These are phyloP conservation scores for Royoungia palumana DNA, from an alignment of 768 basidiomycete genomes.

Conservation along the genomic window DNA sequence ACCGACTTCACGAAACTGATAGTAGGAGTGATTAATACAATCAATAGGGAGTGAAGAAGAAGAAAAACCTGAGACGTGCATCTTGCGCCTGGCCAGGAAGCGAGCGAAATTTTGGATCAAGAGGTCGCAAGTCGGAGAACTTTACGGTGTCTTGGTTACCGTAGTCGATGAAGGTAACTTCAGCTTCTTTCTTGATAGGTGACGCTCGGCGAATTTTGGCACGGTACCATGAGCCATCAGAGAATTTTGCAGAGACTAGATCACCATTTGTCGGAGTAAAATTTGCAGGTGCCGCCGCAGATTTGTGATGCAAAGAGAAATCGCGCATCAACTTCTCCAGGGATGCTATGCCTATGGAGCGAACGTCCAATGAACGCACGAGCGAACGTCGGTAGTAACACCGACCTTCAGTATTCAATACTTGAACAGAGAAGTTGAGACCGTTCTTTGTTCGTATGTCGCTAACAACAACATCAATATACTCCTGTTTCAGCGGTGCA, in stretches of 20 bases:
- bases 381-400: not conserved
- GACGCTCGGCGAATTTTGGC: conserved; percentile 87
- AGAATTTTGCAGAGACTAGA: conserved; percentile 92
- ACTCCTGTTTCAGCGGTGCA: conserved; percentile 73
- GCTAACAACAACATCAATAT: conserved; percentile 89
- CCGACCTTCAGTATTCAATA: conserved; percentile 86
- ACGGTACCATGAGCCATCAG: conserved; percentile 93
- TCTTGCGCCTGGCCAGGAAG: conserved; percentile 94
- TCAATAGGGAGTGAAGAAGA: not conserved
- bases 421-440: conserved; percentile 89
- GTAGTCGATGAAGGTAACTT: conserved; percentile 93
- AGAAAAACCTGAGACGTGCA: conserved; percentile 75
- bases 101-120: conserved; percentile 86
- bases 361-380: not conserved
- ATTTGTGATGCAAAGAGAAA: conserved; percentile 82
- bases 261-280: conserved; percentile 85
- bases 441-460: conserved; percentile 73
- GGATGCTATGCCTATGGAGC: conserved; percentile 71
- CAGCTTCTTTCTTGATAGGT: conserved; percentile 87
- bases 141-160: conserved; percentile 90
- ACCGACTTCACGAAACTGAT: conserved; percentile 88
- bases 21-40: conserved; percentile 2
- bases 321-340: conserved; percentile 94
- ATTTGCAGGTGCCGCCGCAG: conserved; percentile 56
- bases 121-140: conserved; percentile 81